Percentiles rank a stretch among this genome's conserved stretches.
Evolutionary conservation across 345 rosid species (phyloP).

Genomic region (Eucalyptus leucophloia): DNA sequence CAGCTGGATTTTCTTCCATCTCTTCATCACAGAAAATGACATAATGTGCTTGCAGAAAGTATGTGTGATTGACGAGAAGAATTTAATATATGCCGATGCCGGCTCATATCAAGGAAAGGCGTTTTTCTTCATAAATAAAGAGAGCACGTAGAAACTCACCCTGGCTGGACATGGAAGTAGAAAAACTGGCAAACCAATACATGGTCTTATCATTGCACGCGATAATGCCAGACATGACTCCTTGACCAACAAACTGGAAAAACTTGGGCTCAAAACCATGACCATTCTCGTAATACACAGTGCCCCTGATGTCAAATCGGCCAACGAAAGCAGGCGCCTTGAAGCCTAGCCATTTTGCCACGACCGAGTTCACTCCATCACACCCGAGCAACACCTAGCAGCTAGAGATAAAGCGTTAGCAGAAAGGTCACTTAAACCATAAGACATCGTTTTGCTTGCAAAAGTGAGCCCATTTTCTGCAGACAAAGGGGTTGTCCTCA

Average conservation of each 20-base stretch:
- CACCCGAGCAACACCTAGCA: constrained; percentile 58
- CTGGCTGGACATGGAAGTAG: neutral
- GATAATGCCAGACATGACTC: constrained; percentile 28
- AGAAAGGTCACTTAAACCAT: neutral
- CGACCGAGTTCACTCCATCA: constrained; percentile 63
- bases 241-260: constrained; percentile 27
- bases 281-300: constrained; percentile 9
- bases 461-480: neutral
- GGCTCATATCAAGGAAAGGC: neutral
- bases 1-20: constrained; percentile 13
- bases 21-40: neutral
- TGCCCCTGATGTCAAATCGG: constrained; percentile 32
- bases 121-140: neutral
- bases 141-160: neutral
- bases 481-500: neutral
- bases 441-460: neutral
- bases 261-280: constrained; percentile 29
- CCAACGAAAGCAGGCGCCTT: constrained; percentile 18
- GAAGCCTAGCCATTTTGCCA: constrained; percentile 61
- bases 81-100: neutral
- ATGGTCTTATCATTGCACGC: constrained; percentile 26
- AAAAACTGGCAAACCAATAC: constrained; percentile 1
- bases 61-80: neutral
- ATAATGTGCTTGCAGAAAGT: neutral
- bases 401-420: neutral